These are phyloP conservation scores for Centrapalus pauciflorus DNA, from an alignment of 129 eudicot species.

Conservation along the genomic window DNA sequence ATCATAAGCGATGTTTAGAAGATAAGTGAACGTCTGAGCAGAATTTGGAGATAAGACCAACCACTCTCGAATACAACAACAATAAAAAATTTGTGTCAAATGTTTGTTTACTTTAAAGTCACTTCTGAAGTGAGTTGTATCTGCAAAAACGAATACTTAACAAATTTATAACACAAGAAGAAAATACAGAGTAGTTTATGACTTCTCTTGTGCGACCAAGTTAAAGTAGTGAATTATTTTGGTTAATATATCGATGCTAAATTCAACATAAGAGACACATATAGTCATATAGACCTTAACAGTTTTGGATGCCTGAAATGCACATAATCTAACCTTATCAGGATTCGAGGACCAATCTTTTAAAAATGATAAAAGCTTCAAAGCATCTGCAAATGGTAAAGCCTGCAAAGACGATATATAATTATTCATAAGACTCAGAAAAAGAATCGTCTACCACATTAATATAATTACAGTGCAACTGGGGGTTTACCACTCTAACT, in stretches of 20 bases:
- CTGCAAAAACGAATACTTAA: neutral
- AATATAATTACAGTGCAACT: neutral
- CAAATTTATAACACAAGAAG: neutral
- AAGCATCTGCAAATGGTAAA: slow-evolving; percentile 89
- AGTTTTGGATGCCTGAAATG: neutral
- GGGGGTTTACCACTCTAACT: neutral
- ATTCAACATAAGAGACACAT: neutral
- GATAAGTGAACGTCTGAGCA: too few species aligned
- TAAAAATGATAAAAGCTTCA: slow-evolving; percentile 70
- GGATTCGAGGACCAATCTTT: slow-evolving; percentile 65
- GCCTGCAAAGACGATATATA: slow-evolving; percentile 48
- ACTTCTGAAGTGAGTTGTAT: neutral
- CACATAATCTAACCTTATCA: slow-evolving; percentile 57
- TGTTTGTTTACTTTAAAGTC: neutral
- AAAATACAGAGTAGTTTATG: neutral
- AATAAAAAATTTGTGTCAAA: neutral
- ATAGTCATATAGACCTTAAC: neutral
- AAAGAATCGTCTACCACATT: neutral
- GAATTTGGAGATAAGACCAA: too few species aligned
- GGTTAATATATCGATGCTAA: neutral
- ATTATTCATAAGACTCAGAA: neutral
- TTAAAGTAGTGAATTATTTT: neutral
- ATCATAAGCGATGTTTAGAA: neutral
- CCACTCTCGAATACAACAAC: too few species aligned
- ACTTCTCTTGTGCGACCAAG: neutral